These are phyloP conservation scores for Xylaria sp. DNA, from an alignment of 2,329 filamentous ascomycete genomes.

Conservation along the genomic window DNA sequence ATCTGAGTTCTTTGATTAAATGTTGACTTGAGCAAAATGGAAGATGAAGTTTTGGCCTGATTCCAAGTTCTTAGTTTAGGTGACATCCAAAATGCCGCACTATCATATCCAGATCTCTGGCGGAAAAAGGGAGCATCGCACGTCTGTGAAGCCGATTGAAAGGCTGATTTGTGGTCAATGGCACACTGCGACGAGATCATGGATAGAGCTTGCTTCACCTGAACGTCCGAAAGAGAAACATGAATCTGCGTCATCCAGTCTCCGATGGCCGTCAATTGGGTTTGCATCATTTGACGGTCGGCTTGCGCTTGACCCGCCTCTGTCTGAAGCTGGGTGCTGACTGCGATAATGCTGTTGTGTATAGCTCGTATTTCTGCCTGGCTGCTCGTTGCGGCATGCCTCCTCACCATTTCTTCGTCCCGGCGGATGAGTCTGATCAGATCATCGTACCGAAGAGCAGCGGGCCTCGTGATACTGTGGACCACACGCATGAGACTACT, in stretches of 20 bases:
- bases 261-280: neutral
- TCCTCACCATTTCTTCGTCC: neutral
- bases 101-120: neutral
- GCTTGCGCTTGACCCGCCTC: neutral
- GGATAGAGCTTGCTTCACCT: neutral
- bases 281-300: neutral
- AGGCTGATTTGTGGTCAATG: neutral
- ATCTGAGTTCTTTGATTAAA: neutral
- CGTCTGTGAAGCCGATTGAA: neutral
- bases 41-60: neutral
- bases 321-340: neutral
- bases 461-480: conserved; percentile 3
- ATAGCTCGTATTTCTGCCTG: neutral
- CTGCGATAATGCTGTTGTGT: neutral
- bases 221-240: neutral
- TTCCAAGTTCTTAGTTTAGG: neutral
- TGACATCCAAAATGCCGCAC: neutral
- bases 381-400: neutral
- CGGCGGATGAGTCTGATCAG: neutral
- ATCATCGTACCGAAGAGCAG: neutral
- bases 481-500: conserved; percentile 19
- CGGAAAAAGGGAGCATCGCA: neutral
- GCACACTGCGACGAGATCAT: neutral
- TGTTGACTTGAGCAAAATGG: neutral
- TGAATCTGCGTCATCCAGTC: neutral